Evolutionary conservation across 345 rosid species (phyloP).

Genomic region (Moricandia moricandioides): DNA sequence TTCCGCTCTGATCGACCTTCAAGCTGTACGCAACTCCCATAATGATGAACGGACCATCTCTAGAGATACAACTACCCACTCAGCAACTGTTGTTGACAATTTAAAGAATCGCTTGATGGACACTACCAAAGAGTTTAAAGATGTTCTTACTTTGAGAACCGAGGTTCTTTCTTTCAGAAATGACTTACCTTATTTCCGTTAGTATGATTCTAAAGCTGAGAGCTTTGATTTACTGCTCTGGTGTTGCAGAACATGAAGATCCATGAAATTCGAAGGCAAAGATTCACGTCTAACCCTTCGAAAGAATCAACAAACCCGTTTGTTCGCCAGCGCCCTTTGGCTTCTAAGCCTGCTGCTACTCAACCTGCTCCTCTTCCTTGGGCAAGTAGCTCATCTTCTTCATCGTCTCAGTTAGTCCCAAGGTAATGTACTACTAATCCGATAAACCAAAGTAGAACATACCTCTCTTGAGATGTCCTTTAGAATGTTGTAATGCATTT

Average conservation of each 20-base stretch:
- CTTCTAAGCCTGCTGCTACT: slow-evolving; percentile 49
- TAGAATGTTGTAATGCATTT: not conserved
- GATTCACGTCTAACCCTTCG: slow-evolving; percentile 64
- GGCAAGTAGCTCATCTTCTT: slow-evolving; percentile 59
- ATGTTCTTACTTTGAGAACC: slow-evolving; percentile 79
- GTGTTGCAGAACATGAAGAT: slow-evolving; percentile 65
- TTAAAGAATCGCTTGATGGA: slow-evolving; percentile 78
- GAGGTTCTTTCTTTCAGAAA: slow-evolving; percentile 45
- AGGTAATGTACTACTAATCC: slow-evolving; percentile 23
- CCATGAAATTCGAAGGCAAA: slow-evolving; percentile 76
- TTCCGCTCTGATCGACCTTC: slow-evolving; percentile 75
- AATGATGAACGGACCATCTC: slow-evolving; percentile 54
- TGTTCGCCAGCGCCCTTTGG: slow-evolving; percentile 74
- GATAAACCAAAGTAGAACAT: not conserved
- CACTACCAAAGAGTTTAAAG: slow-evolving; percentile 79
- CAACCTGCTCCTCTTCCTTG: slow-evolving; percentile 64
- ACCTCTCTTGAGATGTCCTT: slow-evolving; percentile 6
- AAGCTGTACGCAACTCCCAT: slow-evolving; percentile 60
- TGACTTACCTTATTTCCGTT: not conserved
- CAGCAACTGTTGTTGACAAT: slow-evolving; percentile 76
- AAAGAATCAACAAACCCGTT: slow-evolving; percentile 75
- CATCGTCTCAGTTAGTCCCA: slow-evolving; percentile 42
- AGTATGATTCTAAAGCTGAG: not conserved
- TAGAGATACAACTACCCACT: slow-evolving; percentile 64
- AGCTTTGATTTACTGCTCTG: slow-evolving; percentile 16